Base-by-base conservation (phyloP, 169 alveolate genomes). In the Cryptosporidium viatorum region DNA sequence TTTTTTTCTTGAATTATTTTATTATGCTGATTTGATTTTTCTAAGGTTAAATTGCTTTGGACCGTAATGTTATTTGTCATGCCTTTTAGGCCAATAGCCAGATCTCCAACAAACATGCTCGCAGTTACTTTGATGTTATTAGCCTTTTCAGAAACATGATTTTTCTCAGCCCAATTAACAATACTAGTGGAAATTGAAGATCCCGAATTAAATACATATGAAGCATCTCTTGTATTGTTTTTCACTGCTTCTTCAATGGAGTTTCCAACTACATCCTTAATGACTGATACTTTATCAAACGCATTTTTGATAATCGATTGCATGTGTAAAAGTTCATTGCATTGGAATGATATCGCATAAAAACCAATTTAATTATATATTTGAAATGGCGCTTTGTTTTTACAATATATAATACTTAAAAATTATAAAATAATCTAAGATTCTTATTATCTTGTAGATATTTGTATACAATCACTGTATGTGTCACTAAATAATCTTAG, bases 121-220 rank as follows among this genome's bases (percentile, higher is more conserved):
- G 89, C 75, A 65, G 69, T 80, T n/a, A 16, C n/a, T 41, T 62
- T 80, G 23, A 80, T 59, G 18, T 58, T 80, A 37, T 65, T 80
- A 0, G 89, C 89, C 26, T 16, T 80, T 26, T 80, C 75, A 14
- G 89, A 80, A 35, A 80, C 75, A 39, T 80, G 0, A 45, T 59
- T 73, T 59, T 73, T 80, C 39, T 80, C 89, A 21, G 89, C 75
- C 89, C 89, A 80, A 80, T 62, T 80, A 37, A 59, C 75, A 80
- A 80, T 65, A 23, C 68, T 80, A 26, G 89, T 58, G 29, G 89
- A 60, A 35, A 80, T 62, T 43, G 75, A 43, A 18, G 89, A 35
- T 39, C 89, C 89, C 4, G 89, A 60, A 14, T 62, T 59, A 65
- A 80, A 48, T 23, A 80, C 89, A 37, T 55, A 31, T 10, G 51